Evolutionary conservation across 1,284 basidiomycete genomes (phyloP), one percentile per base, ranked within the genome.

Genomic region (Rhodotorula sp.): DNA sequence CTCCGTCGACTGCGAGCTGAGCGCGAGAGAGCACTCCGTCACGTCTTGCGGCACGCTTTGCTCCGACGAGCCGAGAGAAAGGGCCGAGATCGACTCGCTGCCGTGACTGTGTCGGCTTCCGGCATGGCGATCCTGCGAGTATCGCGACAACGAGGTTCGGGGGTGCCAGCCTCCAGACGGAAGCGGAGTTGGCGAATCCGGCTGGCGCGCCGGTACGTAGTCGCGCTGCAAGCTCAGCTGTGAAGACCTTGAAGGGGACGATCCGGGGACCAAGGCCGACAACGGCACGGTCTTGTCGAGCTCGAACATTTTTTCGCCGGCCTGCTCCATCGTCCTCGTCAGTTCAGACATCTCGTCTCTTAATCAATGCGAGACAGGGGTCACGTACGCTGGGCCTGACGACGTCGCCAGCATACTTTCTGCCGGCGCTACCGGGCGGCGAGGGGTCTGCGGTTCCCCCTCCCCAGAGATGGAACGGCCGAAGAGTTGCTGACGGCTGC

Each of bases 241-340:
- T 10, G 17, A 51, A 51, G 20, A n/a, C 2, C 53, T 48, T 17
- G 67, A 56, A 8, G 68, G 60, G 6, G 73, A 72, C 4, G 54
- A 30, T 8, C 30, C 30, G 3, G 24, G 46, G 45, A 75, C 60
- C 33, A 75, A 67, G 24, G 73, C 67, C 4, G 64, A 44, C 22
- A 75, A 65, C 26, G 69, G 64, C 37, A 75, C 68, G 14, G 29
- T 20, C 44, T 70, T 66, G 42, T 68, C 33, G 2, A 30, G 44
- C 2, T 75, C 69, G 33, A 75, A 66, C 71, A 75, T 75, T 46
- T 62, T 69, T 14, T 73, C 73, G 54, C 73, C 73, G 26, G 66
- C 55, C 73, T 75, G 57, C 8, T 6, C 14, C 24, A 6, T 12
- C 10, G 20, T 14, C 6, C 22, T 5, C 6, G 53, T 55, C 26